phyloP scores from a whole-genome alignment of 139 green algal species.

The Picochlorum sp. region DNA sequence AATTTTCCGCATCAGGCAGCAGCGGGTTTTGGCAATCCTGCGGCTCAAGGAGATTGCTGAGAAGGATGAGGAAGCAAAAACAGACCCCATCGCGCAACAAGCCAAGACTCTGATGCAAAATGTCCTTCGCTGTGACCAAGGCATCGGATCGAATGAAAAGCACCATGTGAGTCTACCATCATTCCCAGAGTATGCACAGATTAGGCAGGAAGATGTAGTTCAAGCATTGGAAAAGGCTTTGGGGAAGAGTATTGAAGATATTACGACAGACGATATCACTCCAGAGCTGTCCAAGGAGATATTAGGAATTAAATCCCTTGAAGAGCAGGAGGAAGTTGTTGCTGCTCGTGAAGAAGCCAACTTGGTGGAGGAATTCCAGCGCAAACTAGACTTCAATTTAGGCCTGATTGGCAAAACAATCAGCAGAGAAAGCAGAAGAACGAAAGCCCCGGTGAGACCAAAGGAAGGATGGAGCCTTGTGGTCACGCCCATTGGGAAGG shows the following conservation, averaged over 20 bases:
- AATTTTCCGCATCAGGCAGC: constrained; percentile 40
- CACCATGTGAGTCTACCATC: constrained; percentile 37
- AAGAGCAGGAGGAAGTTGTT: constrained; percentile 17
- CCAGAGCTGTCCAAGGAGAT: constrained; percentile 10
- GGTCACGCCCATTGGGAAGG: constrained; percentile 28
- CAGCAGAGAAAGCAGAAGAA: constrained; percentile 19
- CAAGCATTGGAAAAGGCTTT: constrained; percentile 15
- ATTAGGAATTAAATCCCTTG: constrained; percentile 3
- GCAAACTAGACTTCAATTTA: constrained; percentile 33
- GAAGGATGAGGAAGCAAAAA: background rate
- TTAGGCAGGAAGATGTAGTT: constrained; percentile 6
- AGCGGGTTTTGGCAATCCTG: constrained; percentile 55
- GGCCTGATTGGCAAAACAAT: constrained; percentile 22
- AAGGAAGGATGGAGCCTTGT: constrained; percentile 32
- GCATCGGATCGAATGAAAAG: constrained; percentile 31
- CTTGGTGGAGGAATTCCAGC: constrained; percentile 30
- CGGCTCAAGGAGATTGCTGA: constrained; percentile 37
- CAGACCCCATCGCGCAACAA: background rate
- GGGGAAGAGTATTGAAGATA: constrained; percentile 21
- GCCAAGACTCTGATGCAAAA: constrained; percentile 11
- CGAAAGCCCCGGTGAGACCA: constrained; percentile 20
- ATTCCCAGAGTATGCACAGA: constrained; percentile 33
- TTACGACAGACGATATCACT: constrained; percentile 17
- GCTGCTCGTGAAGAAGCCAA: constrained; percentile 21
- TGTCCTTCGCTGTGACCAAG: constrained; percentile 19